Evolutionary conservation across 176 grass and related monocot species (phyloP), one percentile per base, ranked within the genome.

Genomic region (Eragrostis curvula): DNA sequence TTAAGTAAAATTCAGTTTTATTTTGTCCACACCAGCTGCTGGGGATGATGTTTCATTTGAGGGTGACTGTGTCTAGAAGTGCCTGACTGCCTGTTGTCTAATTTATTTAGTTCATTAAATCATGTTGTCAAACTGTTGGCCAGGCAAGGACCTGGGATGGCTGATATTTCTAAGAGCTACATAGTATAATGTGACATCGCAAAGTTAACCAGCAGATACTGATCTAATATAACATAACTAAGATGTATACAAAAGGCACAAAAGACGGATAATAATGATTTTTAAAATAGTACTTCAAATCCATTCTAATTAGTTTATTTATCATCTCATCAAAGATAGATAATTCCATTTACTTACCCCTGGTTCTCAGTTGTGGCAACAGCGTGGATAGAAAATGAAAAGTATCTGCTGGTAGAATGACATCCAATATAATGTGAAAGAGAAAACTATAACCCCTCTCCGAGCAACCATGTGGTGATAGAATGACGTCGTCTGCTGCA

Each of bases 401-500:
- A n/a, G n/a, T n/a, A n/a, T n/a, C n/a, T n/a, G n/a, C n/a, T n/a
- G n/a, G n/a, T n/a, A n/a, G n/a, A n/a, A n/a, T n/a, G n/a, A n/a
- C n/a, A n/a, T n/a, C n/a, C n/a, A n/a, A n/a, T n/a, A n/a, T n/a
- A n/a, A n/a, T n/a, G n/a, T n/a, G n/a, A 83, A 88, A n/a, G 42
- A 9, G 64, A n/a, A 13, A 82, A 57, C 24, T 52, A 21, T 89
- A 90, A 97, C 95, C 83, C 85, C 92, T 97, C 95, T 88, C 89
- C 94, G 92, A 85, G 94, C 95, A 79, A 97, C 89, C 62, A 94
- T 47, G 77, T 94, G 95, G 63, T 97, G 95, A 85, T 90, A 97
- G 79, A 94, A 97, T 43, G 88, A 92, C 51, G 92, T 74, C 70
- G 87, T 92, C 64, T 94, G 75, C 95, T 97, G 88, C 83, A 50